Evolutionary conservation across 148 eudicot species (phyloP), one percentile per base, ranked within the genome.

Genomic region (Rhododendron williamsianum): DNA sequence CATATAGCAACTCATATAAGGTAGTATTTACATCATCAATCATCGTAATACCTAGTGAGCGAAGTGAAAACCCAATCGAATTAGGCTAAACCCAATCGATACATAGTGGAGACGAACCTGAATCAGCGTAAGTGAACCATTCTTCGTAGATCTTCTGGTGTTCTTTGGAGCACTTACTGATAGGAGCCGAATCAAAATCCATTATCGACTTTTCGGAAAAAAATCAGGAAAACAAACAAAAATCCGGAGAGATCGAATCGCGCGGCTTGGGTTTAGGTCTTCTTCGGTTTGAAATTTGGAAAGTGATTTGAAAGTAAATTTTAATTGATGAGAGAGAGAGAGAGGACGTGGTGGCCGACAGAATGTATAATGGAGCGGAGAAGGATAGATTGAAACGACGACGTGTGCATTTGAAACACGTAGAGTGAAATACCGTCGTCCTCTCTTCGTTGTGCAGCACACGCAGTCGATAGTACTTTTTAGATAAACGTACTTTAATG

Each of bases 51-150:
- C 49, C 49, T 2, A 63, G 18, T 4, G 18, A 54, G 21, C 58
- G 18, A 54, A 54, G 19, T 54, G 58, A 5, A 1, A n/a, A n/a
- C 71, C 71, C n/a, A 65, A 65, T 65, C 71, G 71, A 65, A 65
- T 65, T 23, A n/a, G 71, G 71, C 71, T 27, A 27, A 27, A 27
- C 27, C 27, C 27, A 27, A 27, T 27, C 27, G 27, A 27, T 27
- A 27, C 27, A 27, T 27, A 27, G 27, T 27, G 38, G 7, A 56
- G 54, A 78, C 19, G 35, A 30, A 92, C 98, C 98, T 86, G 92
- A 87, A 92, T 95, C 96, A 48, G 95, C 95, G 83, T 25, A 88
- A 88, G 87, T 78, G 79, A 95, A 95, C 98, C 96, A 95, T 9
- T 87, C 87, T 36, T 90, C 91, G 60, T 93, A 94, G 85, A 90